A percentile compares a stretch with the other conserved stretches of the same genome.
phyloP scores from a whole-genome alignment of 208 protist genomes.

The Wallacemonas sp. region DNA sequence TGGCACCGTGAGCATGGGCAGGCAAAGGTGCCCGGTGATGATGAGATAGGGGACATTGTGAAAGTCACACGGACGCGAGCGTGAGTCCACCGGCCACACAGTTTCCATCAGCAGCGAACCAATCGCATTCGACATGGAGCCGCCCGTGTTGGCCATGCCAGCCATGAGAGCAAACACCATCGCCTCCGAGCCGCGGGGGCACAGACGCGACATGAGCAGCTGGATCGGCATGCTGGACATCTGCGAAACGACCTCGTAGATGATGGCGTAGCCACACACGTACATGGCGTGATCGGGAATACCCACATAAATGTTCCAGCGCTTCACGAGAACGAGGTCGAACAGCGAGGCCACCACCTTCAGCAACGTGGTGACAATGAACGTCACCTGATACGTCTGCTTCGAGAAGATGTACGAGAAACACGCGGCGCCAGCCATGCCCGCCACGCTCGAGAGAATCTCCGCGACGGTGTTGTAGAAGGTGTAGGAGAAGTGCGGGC shows the following conservation, averaged over 20 bases:
- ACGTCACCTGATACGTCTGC: constrained; percentile 21
- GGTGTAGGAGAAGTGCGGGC: constrained; percentile 42
- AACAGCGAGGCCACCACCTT: constrained; percentile 30
- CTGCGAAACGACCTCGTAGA: constrained; percentile 29
- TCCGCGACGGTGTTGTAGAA: constrained; percentile 38
- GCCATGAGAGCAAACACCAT: constrained; percentile 81
- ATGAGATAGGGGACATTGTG: constrained; percentile 54
- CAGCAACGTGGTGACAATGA: constrained; percentile 20
- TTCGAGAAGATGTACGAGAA: constrained; percentile 35
- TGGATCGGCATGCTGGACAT: constrained; percentile 52
- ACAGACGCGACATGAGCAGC: constrained; percentile 79
- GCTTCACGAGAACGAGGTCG: constrained; percentile 33
- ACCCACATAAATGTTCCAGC: constrained; percentile 27
- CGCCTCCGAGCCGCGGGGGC: constrained; percentile 70
- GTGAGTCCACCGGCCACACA: constrained; percentile 39
- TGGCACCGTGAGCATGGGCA: constrained; percentile 50
- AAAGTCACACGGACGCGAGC: constrained; percentile 62
- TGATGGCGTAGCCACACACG: constrained; percentile 46
- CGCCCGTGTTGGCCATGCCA: constrained; percentile 69
- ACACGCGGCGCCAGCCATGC: constrained; percentile 14
- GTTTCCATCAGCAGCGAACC: constrained; percentile 57
- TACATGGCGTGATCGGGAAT: constrained; percentile 37
- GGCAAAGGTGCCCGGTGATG: constrained; percentile 45
- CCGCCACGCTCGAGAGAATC: constrained; percentile 21
- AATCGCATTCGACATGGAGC: constrained; percentile 33